phyloP scores from a whole-genome alignment of 2,329 filamentous ascomycete species.

The Lasiodiplodia citricola region DNA sequence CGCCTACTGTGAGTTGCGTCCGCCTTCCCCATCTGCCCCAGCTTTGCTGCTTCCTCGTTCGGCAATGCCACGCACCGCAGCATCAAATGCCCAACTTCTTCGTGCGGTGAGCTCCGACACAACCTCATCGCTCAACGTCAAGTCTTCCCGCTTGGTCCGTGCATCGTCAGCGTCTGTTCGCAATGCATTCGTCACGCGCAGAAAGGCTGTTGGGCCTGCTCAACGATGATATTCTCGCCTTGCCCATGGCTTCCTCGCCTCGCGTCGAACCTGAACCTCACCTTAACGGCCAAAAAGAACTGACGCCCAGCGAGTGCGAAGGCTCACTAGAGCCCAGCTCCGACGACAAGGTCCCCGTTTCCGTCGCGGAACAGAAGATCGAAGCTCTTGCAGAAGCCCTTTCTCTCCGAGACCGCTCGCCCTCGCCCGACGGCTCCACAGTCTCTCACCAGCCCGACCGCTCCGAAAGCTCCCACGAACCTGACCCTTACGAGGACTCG shows the following conservation, averaged over 20 bases:
- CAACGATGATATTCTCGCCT: slow-evolving; percentile 10
- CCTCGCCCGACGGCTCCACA: background rate
- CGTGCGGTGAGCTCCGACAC: background rate
- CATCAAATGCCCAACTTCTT: too few relatives aligned
- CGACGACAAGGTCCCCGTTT: background rate
- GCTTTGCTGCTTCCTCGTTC: background rate
- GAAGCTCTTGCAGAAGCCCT: slow-evolving; percentile 1
- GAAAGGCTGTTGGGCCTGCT: slow-evolving; percentile 16
- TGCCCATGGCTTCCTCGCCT: background rate
- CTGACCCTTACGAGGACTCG: background rate
- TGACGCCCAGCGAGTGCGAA: background rate
- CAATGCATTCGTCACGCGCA: slow-evolving; percentile 6
- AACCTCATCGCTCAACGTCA: background rate
- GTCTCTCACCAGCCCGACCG: slow-evolving; percentile 9
- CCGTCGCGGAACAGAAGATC: background rate
- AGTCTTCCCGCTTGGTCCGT: background rate
- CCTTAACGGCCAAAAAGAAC: background rate
- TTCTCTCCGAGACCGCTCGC: background rate
- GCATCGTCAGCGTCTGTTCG: background rate
- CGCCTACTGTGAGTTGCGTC: slow-evolving; percentile 3
- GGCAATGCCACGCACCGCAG: background rate
- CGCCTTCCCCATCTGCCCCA: background rate
- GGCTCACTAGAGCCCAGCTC: background rate
- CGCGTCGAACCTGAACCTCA: background rate
- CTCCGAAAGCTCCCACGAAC: slow-evolving; percentile 13